Percentiles rank a stretch among this genome's conserved stretches.
Evolutionary conservation across 2,329 filamentous ascomycete genomes (phyloP).

Genomic region (Nigrograna mackinnonii): DNA sequence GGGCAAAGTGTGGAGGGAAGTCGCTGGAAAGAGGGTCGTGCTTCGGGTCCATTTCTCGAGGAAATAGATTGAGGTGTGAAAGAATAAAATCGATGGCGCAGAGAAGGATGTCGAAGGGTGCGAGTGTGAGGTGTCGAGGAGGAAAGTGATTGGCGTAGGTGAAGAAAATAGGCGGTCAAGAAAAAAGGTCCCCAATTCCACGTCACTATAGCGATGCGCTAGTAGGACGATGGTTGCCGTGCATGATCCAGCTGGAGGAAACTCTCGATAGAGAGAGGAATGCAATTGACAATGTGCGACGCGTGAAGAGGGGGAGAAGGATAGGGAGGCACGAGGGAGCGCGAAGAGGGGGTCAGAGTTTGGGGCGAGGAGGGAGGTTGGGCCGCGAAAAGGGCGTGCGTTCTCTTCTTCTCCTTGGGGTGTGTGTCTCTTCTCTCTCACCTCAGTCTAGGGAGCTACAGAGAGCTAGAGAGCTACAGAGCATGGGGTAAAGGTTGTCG

Average conservation of each 20-base stretch:
- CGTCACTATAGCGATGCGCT: constrained; percentile 24
- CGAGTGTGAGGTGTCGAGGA: too few relatives aligned
- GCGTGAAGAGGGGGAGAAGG: constrained; percentile 1
- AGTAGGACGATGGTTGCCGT: not conserved
- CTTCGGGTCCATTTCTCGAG: constrained; percentile 39
- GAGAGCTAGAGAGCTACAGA: too few relatives aligned
- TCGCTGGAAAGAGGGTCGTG: constrained; percentile 39
- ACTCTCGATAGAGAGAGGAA: constrained; percentile 1
- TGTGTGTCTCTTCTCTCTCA: too few relatives aligned
- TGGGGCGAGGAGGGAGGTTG: too few relatives aligned
- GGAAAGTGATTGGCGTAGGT: too few relatives aligned
- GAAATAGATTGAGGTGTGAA: not conserved
- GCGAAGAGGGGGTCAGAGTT: too few relatives aligned
- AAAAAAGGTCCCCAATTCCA: constrained; percentile 22
- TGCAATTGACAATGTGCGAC: constrained; percentile 3
- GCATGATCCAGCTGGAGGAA: too few relatives aligned
- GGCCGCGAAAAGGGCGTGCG: too few relatives aligned
- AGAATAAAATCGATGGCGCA: constrained; percentile 1
- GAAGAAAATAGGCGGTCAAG: constrained; percentile 2
- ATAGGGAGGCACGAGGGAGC: not conserved
- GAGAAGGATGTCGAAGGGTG: too few relatives aligned
- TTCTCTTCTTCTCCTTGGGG: too few relatives aligned
- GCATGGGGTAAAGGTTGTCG: too few relatives aligned
- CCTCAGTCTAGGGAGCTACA: too few relatives aligned
- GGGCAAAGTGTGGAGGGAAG: constrained; percentile 33